These are phyloP conservation scores for Arthroderma sp. DNA, from an alignment of 2,329 filamentous ascomycete genomes.

Conservation along the genomic window DNA sequence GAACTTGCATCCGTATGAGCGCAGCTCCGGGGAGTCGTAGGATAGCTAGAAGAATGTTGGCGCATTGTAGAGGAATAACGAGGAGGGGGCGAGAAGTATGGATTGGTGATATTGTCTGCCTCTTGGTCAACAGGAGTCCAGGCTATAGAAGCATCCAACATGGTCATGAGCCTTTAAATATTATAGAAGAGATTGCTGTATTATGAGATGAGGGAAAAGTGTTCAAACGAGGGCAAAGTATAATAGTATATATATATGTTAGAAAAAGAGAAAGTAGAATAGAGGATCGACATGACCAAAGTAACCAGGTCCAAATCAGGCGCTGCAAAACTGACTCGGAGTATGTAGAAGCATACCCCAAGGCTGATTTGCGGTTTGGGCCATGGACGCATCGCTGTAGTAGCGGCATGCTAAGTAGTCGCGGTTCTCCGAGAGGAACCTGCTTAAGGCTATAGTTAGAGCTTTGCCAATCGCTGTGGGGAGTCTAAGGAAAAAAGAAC, in stretches of 20 bases:
- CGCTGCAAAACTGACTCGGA: neutral
- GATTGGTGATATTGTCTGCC: constrained; percentile 20
- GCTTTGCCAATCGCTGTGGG: neutral
- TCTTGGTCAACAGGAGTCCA: constrained; percentile 2
- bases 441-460: neutral
- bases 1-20: neutral
- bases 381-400: neutral
- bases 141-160: constrained; percentile 11
- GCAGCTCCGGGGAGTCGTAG: constrained; percentile 16
- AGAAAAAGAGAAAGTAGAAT: neutral
- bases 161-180: constrained; percentile 14
- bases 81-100: constrained; percentile 17
- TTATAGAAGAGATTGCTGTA: constrained; percentile 11
- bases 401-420: neutral
- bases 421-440: neutral
- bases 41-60: constrained; percentile 16
- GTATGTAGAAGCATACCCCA: no score
- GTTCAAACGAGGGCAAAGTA: constrained; percentile 1
- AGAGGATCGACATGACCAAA: neutral
- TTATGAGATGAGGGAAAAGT: neutral
- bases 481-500: neutral
- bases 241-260: constrained; percentile 3
- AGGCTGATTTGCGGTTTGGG: neutral
- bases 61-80: constrained; percentile 11
- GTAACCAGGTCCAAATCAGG: neutral